phyloP scores from a whole-genome alignment of 2,329 filamentous ascomycete genomes.

The Xylariaceae sp. region DNA sequence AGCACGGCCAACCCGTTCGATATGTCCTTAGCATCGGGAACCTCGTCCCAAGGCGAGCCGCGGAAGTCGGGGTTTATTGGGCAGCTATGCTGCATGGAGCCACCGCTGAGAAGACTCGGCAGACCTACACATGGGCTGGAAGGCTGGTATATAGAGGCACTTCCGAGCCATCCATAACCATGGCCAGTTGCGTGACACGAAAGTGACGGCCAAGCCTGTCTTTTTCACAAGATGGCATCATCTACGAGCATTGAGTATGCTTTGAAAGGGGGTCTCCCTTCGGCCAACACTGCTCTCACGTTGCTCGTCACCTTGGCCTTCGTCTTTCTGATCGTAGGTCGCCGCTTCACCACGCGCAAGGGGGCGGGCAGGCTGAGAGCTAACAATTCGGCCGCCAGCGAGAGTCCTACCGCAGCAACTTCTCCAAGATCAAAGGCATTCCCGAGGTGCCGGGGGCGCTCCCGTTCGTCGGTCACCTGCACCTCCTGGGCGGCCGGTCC shows the following conservation, averaged over 20 bases:
- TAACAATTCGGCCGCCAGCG: neutral
- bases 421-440: slow-evolving; percentile 8
- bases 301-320: neutral
- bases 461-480: slow-evolving; percentile 14
- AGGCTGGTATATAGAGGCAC: too few relatives aligned
- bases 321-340: neutral
- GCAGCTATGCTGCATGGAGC: too few relatives aligned
- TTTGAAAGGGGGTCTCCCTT: neutral
- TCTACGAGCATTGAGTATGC: neutral
- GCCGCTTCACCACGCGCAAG: neutral
- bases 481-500: slow-evolving; percentile 12
- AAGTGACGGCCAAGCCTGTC: too few relatives aligned
- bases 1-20: too few relatives aligned
- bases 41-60: too few relatives aligned
- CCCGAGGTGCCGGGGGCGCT: slow-evolving; percentile 9
- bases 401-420: neutral
- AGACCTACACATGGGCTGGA: too few relatives aligned
- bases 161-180: too few relatives aligned
- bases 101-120: too few relatives aligned
- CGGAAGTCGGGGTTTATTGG: too few relatives aligned
- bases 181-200: too few relatives aligned
- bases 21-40: too few relatives aligned
- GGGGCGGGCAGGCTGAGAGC: neutral
- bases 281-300: neutral
- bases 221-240: too few relatives aligned